Evolutionary conservation across 768 basidiomycete species (phyloP), one percentile per base, ranked within the genome.

Genomic region (Auricularia sp.): DNA sequence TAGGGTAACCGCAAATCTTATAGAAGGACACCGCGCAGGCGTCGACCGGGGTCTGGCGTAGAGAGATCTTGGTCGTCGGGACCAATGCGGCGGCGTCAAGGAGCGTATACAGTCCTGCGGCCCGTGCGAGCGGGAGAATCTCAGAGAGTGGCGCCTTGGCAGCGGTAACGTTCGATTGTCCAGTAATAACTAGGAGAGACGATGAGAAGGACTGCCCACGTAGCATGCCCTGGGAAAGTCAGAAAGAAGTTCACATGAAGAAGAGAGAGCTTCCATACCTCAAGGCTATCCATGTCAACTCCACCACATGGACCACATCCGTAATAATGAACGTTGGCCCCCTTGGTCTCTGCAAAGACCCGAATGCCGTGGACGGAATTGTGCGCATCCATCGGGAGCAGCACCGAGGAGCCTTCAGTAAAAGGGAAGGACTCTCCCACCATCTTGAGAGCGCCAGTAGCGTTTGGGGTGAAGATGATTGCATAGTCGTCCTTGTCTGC

Each of bases 351-450:
- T 0, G 90, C 89, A 69, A 83, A 93, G 74, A 88, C 80, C 51
- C 91, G 81, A 65, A 92, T 87, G 10, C 90, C 90, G 69, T 92
- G 87, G 21, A 92, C 86, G 66, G 88, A 91, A 70, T 92, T 92
- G 72, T 93, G 91, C 6, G 88, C 87, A 73, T 93, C 91, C 16
- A 81, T 79, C 21, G 87, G 83, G 63, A 93, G 83, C 61, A 93
- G 80, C 70, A 85, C 86, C 59, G 73, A 74, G 62, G 84, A 82
- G 21, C 78, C 81, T 43, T 75, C 75, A 3, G 71, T 73, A 70
- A 91, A 93, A 0, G 87, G 88, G 69, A 85, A 93, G 0, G 89
- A 79, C 73, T 93, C 91, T 47, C 90, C 91, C 47, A 93, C 81
- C 39, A 93, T 80, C 70, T 91, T 92, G 69, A 93, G 78, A 0